Evolutionary conservation across 352 stramenopile species (phyloP).

Genomic region (Globisporangium polare): DNA sequence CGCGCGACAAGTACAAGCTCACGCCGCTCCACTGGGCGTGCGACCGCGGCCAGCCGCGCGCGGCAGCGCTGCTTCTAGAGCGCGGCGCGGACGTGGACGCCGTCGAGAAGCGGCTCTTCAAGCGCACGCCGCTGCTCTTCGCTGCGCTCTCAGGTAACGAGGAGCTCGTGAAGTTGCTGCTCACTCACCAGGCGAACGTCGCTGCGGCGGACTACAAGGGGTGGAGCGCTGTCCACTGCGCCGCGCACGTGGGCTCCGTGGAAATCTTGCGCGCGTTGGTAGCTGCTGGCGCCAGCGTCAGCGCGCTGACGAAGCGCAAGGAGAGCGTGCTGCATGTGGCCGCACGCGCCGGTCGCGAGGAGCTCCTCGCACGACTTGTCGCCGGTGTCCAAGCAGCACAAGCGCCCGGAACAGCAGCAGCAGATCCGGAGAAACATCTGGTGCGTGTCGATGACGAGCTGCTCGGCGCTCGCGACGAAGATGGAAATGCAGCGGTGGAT

Average conservation of each 20-base stretch:
- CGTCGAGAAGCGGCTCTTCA: conserved; percentile 66
- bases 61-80: conserved; percentile 31
- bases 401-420: neutral
- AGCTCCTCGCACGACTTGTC: conserved; percentile 23
- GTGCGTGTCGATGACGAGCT: neutral
- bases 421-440: neutral
- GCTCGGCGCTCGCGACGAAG: neutral
- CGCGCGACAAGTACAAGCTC: conserved; percentile 67
- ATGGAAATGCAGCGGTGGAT: conserved; percentile 8
- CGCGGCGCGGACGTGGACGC: conserved; percentile 40
- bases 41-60: conserved; percentile 39
- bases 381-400: neutral
- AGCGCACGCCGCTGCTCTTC: conserved; percentile 63
- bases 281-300: conserved; percentile 17
- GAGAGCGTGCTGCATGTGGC: conserved; percentile 40
- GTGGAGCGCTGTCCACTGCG: conserved; percentile 51
- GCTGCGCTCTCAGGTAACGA: conserved; percentile 38
- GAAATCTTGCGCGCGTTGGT: conserved; percentile 20
- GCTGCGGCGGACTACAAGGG: conserved; percentile 49
- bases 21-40: conserved; percentile 71
- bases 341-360: conserved; percentile 21
- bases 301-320: conserved; percentile 17
- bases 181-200: conserved; percentile 35
- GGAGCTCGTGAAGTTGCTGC: conserved; percentile 32
- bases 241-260: conserved; percentile 38